Conservation (phyloP, 129 eudicot genomes). For the sunflower (Helianthus annuus) region HanXRQr2.0-SUNRISE NC_035434.2:153335709-153336208, state of each 20-base stretch:
- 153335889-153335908: background rate
- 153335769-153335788: background rate
- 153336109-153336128: constrained; percentile 18
- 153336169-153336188: constrained; percentile 50
- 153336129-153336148: constrained; percentile 40
- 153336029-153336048: constrained; percentile 97
- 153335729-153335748: constrained; percentile 40
- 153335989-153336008: constrained; percentile 72
- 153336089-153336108: constrained; percentile 25
- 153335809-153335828: constrained; percentile 16
- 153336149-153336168: background rate
- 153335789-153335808: background rate
- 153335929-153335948: constrained; percentile 20
- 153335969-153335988: constrained; percentile 66
- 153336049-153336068: constrained; percentile 37
- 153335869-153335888: constrained; percentile 33
- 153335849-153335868: constrained; percentile 59
- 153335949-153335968: constrained; percentile 32
- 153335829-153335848: constrained; percentile 32
- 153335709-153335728: constrained; percentile 37
- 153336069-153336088: constrained; percentile 18
- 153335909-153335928: background rate
- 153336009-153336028: constrained; percentile 71
- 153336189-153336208: constrained; percentile 65
- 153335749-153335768: constrained; percentile 18